These are phyloP conservation scores for Croton setiger DNA, from an alignment of 441 rosid species.

Conservation along the genomic window DNA sequence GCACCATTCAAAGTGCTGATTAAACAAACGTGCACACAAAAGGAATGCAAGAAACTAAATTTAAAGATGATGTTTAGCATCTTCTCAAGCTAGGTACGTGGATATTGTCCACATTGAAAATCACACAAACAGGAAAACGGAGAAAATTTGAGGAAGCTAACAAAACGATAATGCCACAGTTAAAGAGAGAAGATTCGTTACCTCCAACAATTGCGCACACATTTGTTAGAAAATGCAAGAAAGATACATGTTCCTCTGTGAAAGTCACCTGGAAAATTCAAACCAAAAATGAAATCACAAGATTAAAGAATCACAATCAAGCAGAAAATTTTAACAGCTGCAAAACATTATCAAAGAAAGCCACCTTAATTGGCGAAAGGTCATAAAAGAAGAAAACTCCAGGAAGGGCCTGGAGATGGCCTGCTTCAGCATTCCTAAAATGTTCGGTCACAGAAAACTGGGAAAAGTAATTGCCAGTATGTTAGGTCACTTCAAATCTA, in stretches of 20 bases:
- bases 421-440: conserved; percentile 58
- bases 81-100: background rate
- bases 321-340: background rate
- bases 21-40: background rate
- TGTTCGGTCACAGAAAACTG: conserved; percentile 98
- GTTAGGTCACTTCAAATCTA: conserved; percentile 14
- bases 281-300: conserved; percentile 10
- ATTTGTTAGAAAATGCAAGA: conserved; percentile 89
- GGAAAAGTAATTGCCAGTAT: conserved; percentile 15
- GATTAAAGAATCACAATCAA: conserved; percentile 3
- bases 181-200: conserved; percentile 21
- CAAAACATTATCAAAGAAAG: background rate
- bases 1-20: too few relatives aligned
- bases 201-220: conserved; percentile 96
- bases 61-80: background rate
- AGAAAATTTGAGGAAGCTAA: background rate
- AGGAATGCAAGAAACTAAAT: background rate
- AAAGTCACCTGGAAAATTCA: conserved; percentile 66
- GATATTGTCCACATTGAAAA: background rate
- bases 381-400: conserved; percentile 98
- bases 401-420: conserved; percentile 67
- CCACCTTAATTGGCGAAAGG: conserved; percentile 95
- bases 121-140: background rate
- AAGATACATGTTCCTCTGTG: conserved; percentile 72
- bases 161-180: background rate